Evolutionary conservation across 2,329 filamentous ascomycete genomes (phyloP).

Genomic region (Camptophora hylomeconis): DNA sequence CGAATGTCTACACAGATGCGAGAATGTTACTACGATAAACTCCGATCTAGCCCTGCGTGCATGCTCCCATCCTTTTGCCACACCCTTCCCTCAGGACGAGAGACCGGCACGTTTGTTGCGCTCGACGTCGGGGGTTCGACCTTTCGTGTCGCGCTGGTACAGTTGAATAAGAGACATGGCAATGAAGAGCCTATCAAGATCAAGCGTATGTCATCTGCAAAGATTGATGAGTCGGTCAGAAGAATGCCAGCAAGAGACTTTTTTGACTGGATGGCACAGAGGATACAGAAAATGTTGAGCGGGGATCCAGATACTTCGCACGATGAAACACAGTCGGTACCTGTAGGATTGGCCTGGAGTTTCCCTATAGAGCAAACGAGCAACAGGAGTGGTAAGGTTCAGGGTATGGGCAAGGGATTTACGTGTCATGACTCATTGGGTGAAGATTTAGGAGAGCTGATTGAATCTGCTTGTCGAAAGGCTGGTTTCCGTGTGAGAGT

Average conservation of each 20-base stretch:
- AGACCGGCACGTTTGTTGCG: constrained; percentile 47
- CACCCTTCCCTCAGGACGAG: constrained; percentile 45
- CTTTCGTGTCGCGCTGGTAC: constrained; percentile 48
- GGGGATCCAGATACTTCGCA: constrained; percentile 27
- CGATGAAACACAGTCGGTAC: constrained; percentile 30
- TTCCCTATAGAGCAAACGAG: constrained; percentile 55
- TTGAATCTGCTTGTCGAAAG: constrained; percentile 44
- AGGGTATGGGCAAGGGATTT: constrained; percentile 55
- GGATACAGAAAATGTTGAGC: constrained; percentile 42
- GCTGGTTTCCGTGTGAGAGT: constrained; percentile 44
- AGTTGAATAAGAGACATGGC: constrained; percentile 34
- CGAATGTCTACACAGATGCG: constrained; percentile 32
- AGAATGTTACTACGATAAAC: constrained; percentile 40
- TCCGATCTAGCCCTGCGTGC: constrained; percentile 44
- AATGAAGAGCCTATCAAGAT: constrained; percentile 37
- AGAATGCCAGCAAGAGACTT: constrained; percentile 42
- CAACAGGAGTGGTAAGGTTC: constrained; percentile 40
- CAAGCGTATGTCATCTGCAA: constrained; percentile 39
- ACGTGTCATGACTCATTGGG: constrained; percentile 45
- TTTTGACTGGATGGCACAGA: constrained; percentile 54
- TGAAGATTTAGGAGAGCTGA: constrained; percentile 45
- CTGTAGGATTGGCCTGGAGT: constrained; percentile 53
- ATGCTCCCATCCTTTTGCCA: constrained; percentile 56
- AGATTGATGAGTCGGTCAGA: constrained; percentile 44
- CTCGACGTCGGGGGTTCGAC: constrained; percentile 56